Conservation (phyloP, 306 rosid species). For the Acmispon strigosus region DNA sequence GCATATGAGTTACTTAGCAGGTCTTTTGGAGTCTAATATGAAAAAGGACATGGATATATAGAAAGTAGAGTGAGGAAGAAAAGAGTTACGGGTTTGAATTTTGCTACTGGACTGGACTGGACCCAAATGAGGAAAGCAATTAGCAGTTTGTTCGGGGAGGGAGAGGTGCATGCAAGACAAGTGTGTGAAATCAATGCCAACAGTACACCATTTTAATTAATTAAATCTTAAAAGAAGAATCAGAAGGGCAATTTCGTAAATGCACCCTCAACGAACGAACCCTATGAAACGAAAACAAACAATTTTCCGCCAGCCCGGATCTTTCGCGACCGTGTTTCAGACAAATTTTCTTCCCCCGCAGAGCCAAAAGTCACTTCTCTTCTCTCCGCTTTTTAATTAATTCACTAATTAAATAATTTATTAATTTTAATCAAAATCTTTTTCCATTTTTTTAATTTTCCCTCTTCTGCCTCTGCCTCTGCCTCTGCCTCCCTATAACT, state of each 20-base stretch:
- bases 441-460: not conserved
- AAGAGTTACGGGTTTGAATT: slow-evolving; percentile 4
- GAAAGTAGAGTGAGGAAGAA: not conserved
- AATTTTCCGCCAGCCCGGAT: slow-evolving; percentile 63
- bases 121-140: not conserved
- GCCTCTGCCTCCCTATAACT: slow-evolving; percentile 11
- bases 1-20: no score
- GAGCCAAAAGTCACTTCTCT: slow-evolving; percentile 54
- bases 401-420: not conserved
- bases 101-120: not conserved
- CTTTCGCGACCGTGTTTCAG: slow-evolving; percentile 80
- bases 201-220: not conserved
- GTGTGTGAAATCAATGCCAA: slow-evolving; percentile 39
- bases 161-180: slow-evolving; percentile 79
- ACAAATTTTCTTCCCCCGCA: slow-evolving; percentile 59
- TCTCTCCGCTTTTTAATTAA: not conserved
- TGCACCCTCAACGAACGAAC: not conserved
- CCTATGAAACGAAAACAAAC: slow-evolving; percentile 39
- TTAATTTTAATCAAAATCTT: not conserved
- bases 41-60: no score
- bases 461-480: not conserved
- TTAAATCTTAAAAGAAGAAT: not conserved
- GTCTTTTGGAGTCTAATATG: not conserved
- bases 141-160: not conserved
- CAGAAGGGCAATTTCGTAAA: slow-evolving; percentile 24